These are phyloP conservation scores for Phascolomyces articulosus DNA, from an alignment of 371 early-diverging fungal species.

Conservation along the genomic window DNA sequence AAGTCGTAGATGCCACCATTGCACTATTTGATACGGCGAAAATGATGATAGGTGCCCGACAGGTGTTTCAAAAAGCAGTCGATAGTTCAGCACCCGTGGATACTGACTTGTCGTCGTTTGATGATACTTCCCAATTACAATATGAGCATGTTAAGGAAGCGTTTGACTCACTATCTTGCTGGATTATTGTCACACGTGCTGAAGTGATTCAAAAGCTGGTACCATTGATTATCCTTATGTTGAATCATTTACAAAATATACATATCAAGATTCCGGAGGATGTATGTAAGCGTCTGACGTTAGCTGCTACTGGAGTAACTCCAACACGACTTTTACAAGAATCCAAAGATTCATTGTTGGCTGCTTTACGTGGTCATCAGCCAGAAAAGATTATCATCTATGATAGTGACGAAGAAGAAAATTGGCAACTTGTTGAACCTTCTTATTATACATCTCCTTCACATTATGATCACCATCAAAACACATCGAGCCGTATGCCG, in stretches of 20 bases:
- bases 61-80: constrained; percentile 27
- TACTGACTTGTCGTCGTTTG: background rate
- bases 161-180: constrained; percentile 42
- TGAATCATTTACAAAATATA: constrained; percentile 26
- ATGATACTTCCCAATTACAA: constrained; percentile 9
- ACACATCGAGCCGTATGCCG: background rate
- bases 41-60: constrained; percentile 23
- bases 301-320: constrained; percentile 40
- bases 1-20: constrained; percentile 31
- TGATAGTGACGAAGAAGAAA: constrained; percentile 44
- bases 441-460: constrained; percentile 1
- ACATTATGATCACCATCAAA: background rate
- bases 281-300: constrained; percentile 41
- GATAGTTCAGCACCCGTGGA: constrained; percentile 10
- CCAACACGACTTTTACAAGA: constrained; percentile 24
- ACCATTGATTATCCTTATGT: constrained; percentile 26
- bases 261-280: constrained; percentile 39
- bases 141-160: constrained; percentile 21
- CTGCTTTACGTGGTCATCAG: constrained; percentile 40
- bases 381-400: constrained; percentile 45
- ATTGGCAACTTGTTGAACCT: constrained; percentile 34
- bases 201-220: constrained; percentile 37
- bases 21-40: constrained; percentile 34
- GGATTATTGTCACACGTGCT: constrained; percentile 47
- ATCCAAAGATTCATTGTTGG: constrained; percentile 34